Conservation (phyloP, 129 eudicot genomes). For the Dittrichia graveolens region DNA sequence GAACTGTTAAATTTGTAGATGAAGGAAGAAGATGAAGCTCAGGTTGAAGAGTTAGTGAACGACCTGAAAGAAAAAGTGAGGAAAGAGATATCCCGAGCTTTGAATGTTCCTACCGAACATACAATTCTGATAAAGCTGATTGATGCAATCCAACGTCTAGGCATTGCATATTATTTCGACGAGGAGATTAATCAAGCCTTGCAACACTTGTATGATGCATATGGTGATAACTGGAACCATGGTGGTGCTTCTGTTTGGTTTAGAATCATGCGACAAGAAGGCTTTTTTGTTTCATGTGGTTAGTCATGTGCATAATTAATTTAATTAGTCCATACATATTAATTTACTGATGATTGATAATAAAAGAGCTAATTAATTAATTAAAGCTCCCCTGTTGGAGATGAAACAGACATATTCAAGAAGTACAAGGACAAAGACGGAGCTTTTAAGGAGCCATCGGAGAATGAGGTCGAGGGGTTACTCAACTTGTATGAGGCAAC, state of each 20-base stretch:
- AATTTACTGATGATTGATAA: too few species aligned
- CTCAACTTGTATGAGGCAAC: constrained; percentile 52
- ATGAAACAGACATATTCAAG: constrained; percentile 22
- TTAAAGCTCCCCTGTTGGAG: neutral
- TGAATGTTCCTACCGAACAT: neutral
- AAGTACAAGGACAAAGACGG: constrained; percentile 34
- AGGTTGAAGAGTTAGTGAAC: neutral
- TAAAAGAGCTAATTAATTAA: too few species aligned
- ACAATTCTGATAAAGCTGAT: constrained; percentile 14
- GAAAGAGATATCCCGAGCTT: neutral
- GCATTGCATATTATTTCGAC: constrained; percentile 20
- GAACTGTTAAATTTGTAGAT: neutral
- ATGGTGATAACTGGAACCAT: constrained; percentile 12
- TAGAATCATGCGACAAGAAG: constrained; percentile 21
- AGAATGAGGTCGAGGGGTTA: constrained; percentile 34
- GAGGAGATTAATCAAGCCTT: constrained; percentile 12
- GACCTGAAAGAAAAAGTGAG: constrained; percentile 13
- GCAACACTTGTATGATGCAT: constrained; percentile 1
- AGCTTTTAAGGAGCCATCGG: neutral
- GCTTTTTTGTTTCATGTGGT: constrained; percentile 16
- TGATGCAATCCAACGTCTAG: constrained; percentile 17
- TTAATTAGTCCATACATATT: neutral
- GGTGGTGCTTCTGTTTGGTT: constrained; percentile 11
- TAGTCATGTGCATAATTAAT: neutral
- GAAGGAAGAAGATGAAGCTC: neutral